phyloP scores from a whole-genome alignment of 768 basidiomycete species.

The Tricholoma terreum region DNA sequence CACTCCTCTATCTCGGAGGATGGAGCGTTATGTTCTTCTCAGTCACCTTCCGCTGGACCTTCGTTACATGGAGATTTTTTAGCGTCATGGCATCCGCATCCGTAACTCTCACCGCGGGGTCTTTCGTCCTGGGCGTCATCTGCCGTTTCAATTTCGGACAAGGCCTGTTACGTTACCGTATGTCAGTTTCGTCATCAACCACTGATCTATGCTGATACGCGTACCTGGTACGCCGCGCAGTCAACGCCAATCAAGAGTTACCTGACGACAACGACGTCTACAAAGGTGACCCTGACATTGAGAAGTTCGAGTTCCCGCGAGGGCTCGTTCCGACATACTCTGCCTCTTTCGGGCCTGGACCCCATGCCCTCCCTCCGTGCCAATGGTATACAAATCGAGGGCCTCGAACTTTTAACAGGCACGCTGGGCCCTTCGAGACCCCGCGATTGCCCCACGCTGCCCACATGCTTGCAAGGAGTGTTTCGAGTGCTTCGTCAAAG shows the following conservation, averaged over 20 bases:
- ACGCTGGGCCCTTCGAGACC: slow-evolving; percentile 40
- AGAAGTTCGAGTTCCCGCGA: slow-evolving; percentile 66
- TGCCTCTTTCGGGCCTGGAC: slow-evolving; percentile 31
- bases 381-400: slow-evolving; percentile 41
- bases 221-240: slow-evolving; percentile 29
- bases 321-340: slow-evolving; percentile 56
- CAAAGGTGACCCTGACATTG: slow-evolving; percentile 40
- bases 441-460: slow-evolving; percentile 33
- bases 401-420: slow-evolving; percentile 46
- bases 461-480: slow-evolving; percentile 29
- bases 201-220: slow-evolving; percentile 9
- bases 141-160: slow-evolving; percentile 78
- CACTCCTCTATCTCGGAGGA: slow-evolving; percentile 58
- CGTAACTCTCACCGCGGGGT: slow-evolving; percentile 50
- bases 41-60: slow-evolving; percentile 73
- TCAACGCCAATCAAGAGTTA: slow-evolving; percentile 52
- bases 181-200: slow-evolving; percentile 25
- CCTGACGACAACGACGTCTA: slow-evolving; percentile 29
- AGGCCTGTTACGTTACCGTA: slow-evolving; percentile 65
- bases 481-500: slow-evolving; percentile 30
- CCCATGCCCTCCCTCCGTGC: slow-evolving; percentile 33
- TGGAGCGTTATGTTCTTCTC: slow-evolving; percentile 76
- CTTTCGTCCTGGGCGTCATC: slow-evolving; percentile 59
- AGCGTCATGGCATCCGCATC: slow-evolving; percentile 58
- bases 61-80: slow-evolving; percentile 73